Base-by-base conservation (phyloP, 192 early-diverging fungal genomes). In the Linnemannia hyalina region DNA sequence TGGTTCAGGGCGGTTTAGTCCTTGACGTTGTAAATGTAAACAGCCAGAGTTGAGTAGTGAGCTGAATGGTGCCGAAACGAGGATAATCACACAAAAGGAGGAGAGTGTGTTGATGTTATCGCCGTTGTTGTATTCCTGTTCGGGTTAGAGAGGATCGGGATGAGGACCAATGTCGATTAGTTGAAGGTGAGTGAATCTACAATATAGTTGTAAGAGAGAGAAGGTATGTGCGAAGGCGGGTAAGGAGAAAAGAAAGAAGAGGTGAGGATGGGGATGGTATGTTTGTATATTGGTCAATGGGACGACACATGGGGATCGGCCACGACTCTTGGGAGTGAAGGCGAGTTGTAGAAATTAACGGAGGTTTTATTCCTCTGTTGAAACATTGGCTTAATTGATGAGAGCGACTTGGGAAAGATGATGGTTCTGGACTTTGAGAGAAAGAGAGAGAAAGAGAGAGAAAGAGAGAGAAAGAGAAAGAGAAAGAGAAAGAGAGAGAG, bases 211-310 rank as follows among this genome's bases (percentile, higher is more conserved):
- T 52, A 52, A 20, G 10, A 46, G 38, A 40, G 38, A 46, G 13
- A 46, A n/a, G 44, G 44, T 16, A 49, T 20, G 29, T 26, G 20
- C 29, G 29, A 40, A 13, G 42, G 40, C 4, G 22, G 42, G n/a
- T 52, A 26, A 32, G 23, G 54, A 22, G 32, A 7, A 22, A 13
- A 36, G 22, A 76, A 18, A 76, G 55, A 76, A 40, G 41, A 36
- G 40, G 60, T 46, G 75, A 26, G 11, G 38, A 76, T 16, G 74
- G 4, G 41, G 68, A 76, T 29, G 60, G 41, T 46, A 76, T 42
- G 60, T 9, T 23, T 52, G 47, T 54, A 38, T 72, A 42, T 13
- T 9, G 40, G 7, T 35, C 16, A 1, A 52, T 52, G 49, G 49
- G 18, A 22, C 26, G 23, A 36, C 73, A 16, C 22, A 36, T 11